Evolutionary conservation across 2,329 filamentous ascomycete genomes (phyloP), one percentile per base, ranked within the genome.

Genomic region (Didymella pinodella): DNA sequence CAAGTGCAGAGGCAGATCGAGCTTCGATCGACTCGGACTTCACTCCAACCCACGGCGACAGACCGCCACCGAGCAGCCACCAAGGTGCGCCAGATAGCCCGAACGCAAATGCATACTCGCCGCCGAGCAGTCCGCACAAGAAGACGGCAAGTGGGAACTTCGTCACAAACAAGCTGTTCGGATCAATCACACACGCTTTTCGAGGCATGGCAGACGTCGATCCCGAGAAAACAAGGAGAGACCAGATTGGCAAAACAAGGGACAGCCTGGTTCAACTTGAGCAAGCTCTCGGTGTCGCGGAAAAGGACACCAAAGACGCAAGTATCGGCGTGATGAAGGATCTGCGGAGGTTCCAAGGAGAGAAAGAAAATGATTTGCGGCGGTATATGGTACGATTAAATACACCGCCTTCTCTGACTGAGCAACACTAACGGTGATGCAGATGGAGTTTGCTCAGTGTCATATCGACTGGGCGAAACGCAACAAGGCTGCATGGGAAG

Each of bases 131-230:
- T 41, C 66, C 70, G 18, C 93, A 97, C 78, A 90, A 88, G 76
- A 96, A 96, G 79, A 88, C 87, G 41, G 84, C 90, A 2, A 96
- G 92, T 72, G 88, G 91, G n/a, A 81, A 81, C 46, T 97, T 95
- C 63, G 93, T 98, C 62, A 93, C 93, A 1, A 97, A 86, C 72
- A 88, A 94, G 80, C 92, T 99, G 51, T 98, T 99, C 76, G 95
- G 94, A 0, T 91, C 93, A 11, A 90, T 99, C 62, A 96, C 92
- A 54, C 94, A 99, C 78, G 95, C 95, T 0, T 92, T 98, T 32
- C 92, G 98, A 72, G 95, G 95, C 4, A 94, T 98, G 70, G 94
- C 95, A 1, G 95, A 99, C 75, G 92, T 96, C 41, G 95, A 99
- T 73, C 95, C 95, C 0, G 95, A 99, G 79, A 85, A 93, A 63